Evolutionary conservation across 2,329 filamentous ascomycete species (phyloP).

Genomic region (Seiridium cupressi): DNA sequence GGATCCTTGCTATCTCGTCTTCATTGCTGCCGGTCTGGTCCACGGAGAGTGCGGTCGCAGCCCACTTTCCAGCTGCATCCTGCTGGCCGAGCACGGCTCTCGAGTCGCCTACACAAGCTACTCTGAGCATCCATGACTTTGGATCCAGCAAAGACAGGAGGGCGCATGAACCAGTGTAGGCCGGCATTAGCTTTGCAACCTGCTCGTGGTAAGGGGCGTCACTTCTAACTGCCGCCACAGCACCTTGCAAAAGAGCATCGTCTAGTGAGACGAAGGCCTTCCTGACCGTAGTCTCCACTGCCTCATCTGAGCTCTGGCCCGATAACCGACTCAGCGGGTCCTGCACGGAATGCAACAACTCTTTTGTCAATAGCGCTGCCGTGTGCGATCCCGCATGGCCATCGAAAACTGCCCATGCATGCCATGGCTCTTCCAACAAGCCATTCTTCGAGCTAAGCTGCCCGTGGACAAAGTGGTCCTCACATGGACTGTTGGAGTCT

Average conservation of each 20-base stretch:
- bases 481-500: constrained; percentile 30
- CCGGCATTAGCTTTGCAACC: constrained; percentile 22
- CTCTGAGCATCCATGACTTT: constrained; percentile 47
- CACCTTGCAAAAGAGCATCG: constrained; percentile 24
- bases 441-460: constrained; percentile 20
- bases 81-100: constrained; percentile 59
- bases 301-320: background rate
- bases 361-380: constrained; percentile 25
- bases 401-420: constrained; percentile 32
- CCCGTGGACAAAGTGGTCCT: constrained; percentile 31
- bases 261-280: constrained; percentile 37
- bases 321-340: constrained; percentile 17
- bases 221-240: constrained; percentile 24
- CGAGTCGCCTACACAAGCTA: constrained; percentile 67
- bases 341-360: constrained; percentile 27
- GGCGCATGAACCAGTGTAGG: constrained; percentile 27
- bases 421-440: constrained; percentile 18
- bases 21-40: constrained; percentile 67
- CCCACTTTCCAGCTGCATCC: constrained; percentile 44
- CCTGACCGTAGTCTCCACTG: constrained; percentile 28
- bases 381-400: constrained; percentile 34
- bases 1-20: constrained; percentile 54
- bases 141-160: constrained; percentile 60
- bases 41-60: constrained; percentile 52
- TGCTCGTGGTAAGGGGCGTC: constrained; percentile 24